A percentile compares a stretch with the other conserved stretches of the same genome.
Conservation (phyloP, 2,329 filamentous ascomycete species). For the Fusarium torulosum region DNA sequence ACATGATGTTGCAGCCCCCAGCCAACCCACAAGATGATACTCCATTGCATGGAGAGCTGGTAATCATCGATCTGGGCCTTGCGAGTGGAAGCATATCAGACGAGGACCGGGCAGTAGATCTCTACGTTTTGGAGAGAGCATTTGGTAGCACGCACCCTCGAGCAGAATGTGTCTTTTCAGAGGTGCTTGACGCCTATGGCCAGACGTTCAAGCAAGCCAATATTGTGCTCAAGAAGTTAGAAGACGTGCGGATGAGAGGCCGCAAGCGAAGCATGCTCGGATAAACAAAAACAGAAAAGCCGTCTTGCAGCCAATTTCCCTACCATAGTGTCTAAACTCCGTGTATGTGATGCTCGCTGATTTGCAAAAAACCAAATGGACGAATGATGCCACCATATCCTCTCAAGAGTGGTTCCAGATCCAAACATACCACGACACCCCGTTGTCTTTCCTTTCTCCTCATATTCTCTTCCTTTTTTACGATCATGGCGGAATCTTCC, state of each 20-base stretch:
- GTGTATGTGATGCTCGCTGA: conserved; percentile 53
- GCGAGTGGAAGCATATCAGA: conserved; percentile 84
- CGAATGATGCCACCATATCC: conserved; percentile 33
- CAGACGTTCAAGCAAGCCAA: conserved; percentile 80
- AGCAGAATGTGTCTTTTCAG: conserved; percentile 80
- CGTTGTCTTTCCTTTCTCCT: conserved; percentile 7
- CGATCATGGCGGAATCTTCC: conserved; percentile 2
- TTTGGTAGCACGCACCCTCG: conserved; percentile 95
- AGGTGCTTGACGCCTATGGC: conserved; percentile 80
- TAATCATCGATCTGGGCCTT: conserved; percentile 95
- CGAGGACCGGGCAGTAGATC: conserved; percentile 93
- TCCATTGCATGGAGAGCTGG: conserved; percentile 76
- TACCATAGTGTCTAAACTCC: conserved; percentile 47
- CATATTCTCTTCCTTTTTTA: conserved; percentile 1
- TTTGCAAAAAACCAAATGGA: conserved; percentile 45
- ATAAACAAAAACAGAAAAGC: conserved; percentile 56
- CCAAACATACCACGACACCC: conserved; percentile 25
- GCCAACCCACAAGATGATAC: conserved; percentile 41
- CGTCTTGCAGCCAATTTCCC: conserved; percentile 46
- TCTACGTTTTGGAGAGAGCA: conserved; percentile 94
- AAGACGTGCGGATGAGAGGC: conserved; percentile 93
- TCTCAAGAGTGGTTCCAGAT: conserved; percentile 29
- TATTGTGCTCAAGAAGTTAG: conserved; percentile 81
- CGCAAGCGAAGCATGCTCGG: conserved; percentile 98
- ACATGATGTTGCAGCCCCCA: conserved; percentile 81